Base-by-base conservation (phyloP, 148 eudicot species). In the Heliosperma pusillum region DNA sequence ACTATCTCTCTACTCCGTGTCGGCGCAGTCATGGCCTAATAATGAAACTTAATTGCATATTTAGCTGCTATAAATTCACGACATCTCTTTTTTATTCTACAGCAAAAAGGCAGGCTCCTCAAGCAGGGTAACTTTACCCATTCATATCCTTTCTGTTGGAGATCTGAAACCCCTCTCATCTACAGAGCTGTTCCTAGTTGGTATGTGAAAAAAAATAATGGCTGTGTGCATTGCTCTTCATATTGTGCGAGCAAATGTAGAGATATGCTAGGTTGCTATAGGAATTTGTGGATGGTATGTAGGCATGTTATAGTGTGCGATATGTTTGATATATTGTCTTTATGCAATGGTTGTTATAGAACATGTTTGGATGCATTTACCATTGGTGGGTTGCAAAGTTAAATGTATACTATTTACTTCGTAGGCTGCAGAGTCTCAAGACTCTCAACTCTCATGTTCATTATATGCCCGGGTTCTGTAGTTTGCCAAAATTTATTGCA, bases 141-240 rank as follows among this genome's bases (percentile, higher is more conserved):
- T 78, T 83, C 88, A 36, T 95, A 92, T 77, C 99, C 99, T 55
- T 95, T 90, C 75, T 95, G 99, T 69, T 90, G 96, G 96, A 90
- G 99, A 85, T 95, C 99, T 36, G 97, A 92, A 76, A 92, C 93
- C 21, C 99, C 97, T 78, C 99, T 95, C 69, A 95, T 95, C 40
- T 92, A 95, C 78, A 90, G 99, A 85, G 99, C 97, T 66, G 99
- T 95, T 80, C 99, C 99, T 47, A 95, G 96, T 85, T 95, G 99
- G 97, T 91, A 84, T 6, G 81, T 71, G 21, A 69, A 17, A 26
- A 17, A 40, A 21, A 50, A 12, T 47, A 29, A 42, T 42, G 30
- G 10, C 24, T 45, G 55, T 66, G 33, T 67, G 61, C 52, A 13
- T 12, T 50, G 12, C 55, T 50, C 10, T 50, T 50, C 55, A 50